Base-by-base conservation (phyloP, 345 rosid species). In the Gossypium bickii region DNA sequence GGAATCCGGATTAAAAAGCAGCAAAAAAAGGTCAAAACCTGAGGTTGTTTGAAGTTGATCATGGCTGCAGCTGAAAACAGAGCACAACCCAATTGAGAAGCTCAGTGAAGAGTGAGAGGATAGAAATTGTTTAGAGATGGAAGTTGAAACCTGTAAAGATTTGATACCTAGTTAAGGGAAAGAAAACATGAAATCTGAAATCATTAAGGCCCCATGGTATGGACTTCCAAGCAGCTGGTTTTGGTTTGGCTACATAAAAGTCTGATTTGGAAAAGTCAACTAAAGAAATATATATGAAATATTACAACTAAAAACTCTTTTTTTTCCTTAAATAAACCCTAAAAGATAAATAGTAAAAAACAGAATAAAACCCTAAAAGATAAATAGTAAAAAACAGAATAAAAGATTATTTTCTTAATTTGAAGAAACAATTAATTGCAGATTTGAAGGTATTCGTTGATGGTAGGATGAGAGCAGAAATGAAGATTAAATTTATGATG, bases 1-100 rank as follows among this genome's bases (percentile, higher is more conserved):
- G 85, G 80, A 8, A 74, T 15, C 4, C 74, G 24, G 0, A 49
- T 3, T 0, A 77, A 11, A 43, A 67, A 13, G 15, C 57, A 29
- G 5, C 29, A 63, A 17, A 74, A 0, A 16, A 75, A 24, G n/a
- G 58, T 15, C 4, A 62, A 47, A 2, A 73, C 0, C 16, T 43
- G 65, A 15, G 43, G 1, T 16, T 48, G 57, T 22, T 67, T 67
- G 16, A 48, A 13, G 20, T 49, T 49, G 58, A 25, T 16, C 72
- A 68, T 68, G 71, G 71, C 43, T 48, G 57, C 2, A 25, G 29
- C 22, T 16, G 67, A 38, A 63, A 38, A 63, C 20, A 3, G 55
- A 47, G 56, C 41, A 1, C 41, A 34, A 34, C 15, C 0, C 41
- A 13, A 25, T 12, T 3, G 5, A 62, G 22, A 6, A 7, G 8